These are phyloP conservation scores for Phaeosphaeria sp. DNA, from an alignment of 2,329 filamentous ascomycete species.

Conservation along the genomic window DNA sequence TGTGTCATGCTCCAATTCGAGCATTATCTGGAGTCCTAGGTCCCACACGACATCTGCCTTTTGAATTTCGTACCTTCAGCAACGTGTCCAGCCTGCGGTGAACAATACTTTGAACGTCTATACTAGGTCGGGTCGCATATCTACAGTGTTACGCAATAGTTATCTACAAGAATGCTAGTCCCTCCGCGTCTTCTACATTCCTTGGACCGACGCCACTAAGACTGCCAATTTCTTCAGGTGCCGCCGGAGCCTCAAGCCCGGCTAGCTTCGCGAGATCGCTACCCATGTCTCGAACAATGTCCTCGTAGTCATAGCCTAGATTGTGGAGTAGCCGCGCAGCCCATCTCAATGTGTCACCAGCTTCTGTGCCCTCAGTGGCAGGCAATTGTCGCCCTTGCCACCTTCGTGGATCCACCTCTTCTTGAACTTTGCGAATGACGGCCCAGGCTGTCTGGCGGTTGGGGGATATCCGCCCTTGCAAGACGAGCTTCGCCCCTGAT, in stretches of 20 bases:
- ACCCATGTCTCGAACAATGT: constrained; percentile 40
- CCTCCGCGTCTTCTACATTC: constrained; percentile 18
- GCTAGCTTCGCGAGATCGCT: constrained; percentile 36
- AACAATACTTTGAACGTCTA: not conserved
- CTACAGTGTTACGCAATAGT: constrained; percentile 22
- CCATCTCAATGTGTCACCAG: constrained; percentile 39
- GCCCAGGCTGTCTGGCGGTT: constrained; percentile 44
- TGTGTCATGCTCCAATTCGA: not conserved
- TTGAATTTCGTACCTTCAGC: not conserved
- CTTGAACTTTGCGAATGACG: constrained; percentile 41
- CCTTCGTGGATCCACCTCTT: constrained; percentile 34
- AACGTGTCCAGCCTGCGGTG: not conserved
- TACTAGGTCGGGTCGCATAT: not conserved
- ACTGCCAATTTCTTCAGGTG: constrained; percentile 14
- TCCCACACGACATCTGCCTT: too few species aligned
- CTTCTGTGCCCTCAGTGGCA: constrained; percentile 22
- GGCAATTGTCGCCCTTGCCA: constrained; percentile 18
- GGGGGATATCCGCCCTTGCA: constrained; percentile 38
- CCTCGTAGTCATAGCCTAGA: constrained; percentile 41
- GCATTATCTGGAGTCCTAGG: too few species aligned
- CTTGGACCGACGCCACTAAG: constrained; percentile 14
- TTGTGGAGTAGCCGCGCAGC: constrained; percentile 37
- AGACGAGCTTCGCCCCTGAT: constrained; percentile 33
- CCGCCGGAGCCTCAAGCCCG: constrained; percentile 36
- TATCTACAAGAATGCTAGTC: constrained; percentile 15